Conservation (phyloP, 306 rosid genomes). For the Chamaecrista fasciculata region DNA sequence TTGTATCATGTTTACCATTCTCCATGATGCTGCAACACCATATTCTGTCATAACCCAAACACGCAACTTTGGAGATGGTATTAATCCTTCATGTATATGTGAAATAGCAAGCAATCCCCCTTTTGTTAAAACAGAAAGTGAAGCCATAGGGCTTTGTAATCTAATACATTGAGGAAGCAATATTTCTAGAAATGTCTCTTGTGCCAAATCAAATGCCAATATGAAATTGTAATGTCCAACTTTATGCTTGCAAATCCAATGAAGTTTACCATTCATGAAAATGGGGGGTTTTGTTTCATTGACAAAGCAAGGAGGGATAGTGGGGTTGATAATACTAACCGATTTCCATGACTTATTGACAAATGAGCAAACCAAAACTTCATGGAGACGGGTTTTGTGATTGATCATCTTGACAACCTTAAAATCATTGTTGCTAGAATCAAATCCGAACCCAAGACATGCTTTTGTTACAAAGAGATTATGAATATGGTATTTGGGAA, state of each 20-base stretch:
- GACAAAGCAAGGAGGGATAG: not conserved
- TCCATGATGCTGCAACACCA: not conserved
- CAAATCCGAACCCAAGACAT: not conserved
- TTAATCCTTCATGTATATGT: not conserved
- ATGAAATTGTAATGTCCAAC: not conserved
- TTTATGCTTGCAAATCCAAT: not conserved
- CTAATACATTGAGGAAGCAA: not conserved
- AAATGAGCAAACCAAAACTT: not conserved
- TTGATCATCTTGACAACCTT: not conserved
- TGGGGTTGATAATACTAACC: no score
- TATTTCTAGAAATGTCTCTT: not conserved
- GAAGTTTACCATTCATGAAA: not conserved
- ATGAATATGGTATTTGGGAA: not conserved
- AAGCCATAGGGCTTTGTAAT: no score
- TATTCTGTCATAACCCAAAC: not conserved
- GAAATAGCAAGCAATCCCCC: not conserved
- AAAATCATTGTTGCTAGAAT: not conserved
- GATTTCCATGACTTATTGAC: not conserved
- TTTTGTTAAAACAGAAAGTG: not conserved
- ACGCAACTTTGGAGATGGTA: no score
- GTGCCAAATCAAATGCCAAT: not conserved
- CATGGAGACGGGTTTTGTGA: no score
- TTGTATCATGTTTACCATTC: no score
- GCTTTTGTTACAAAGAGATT: not conserved
- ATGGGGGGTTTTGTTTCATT: rapidly evolving